Evolutionary conservation across 1,139 yeast genomes (phyloP).

Genomic region (Candida smagusa): DNA sequence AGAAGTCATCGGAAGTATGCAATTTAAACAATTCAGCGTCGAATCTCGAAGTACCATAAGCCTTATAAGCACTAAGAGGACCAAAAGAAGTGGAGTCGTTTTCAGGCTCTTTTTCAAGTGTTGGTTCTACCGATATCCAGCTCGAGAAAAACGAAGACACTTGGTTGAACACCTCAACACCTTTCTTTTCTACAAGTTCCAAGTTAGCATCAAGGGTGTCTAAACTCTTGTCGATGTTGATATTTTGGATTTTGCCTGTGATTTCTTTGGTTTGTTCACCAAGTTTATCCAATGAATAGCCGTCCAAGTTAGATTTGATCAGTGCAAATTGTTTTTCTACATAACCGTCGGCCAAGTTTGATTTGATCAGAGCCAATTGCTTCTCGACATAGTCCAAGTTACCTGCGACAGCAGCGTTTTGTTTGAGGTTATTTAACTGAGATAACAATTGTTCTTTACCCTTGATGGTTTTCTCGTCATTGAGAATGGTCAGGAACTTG

Average conservation of each 20-base stretch:
- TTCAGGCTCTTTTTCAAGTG: constrained; percentile 15
- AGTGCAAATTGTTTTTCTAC: constrained; percentile 30
- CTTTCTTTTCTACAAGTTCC: constrained; percentile 63
- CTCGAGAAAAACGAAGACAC: constrained; percentile 58
- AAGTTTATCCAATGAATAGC: constrained; percentile 7
- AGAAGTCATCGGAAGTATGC: constrained; percentile 30
- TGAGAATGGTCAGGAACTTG: constrained; percentile 33
- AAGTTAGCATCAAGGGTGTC: constrained; percentile 66
- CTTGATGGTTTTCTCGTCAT: constrained; percentile 16
- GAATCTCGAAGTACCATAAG: constrained; percentile 40
- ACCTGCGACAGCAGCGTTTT: constrained; percentile 9
- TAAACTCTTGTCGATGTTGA: constrained; percentile 20
- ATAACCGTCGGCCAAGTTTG: constrained; percentile 11
- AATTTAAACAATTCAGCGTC: constrained; percentile 41
- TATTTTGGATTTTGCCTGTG: constrained; percentile 3
- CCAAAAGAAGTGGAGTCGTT: constrained; percentile 18
- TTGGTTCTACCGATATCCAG: constrained; percentile 38
- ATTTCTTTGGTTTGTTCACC: constrained; percentile 4
- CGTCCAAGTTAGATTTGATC: constrained; percentile 6
- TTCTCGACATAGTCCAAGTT: constrained; percentile 26
- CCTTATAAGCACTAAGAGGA: constrained; percentile 19
- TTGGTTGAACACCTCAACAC: constrained; percentile 56
- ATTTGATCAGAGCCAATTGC: constrained; percentile 17
- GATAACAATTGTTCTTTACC: constrained; percentile 35
- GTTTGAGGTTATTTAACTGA: constrained; percentile 32